Evolutionary conservation across 139 green algal species (phyloP), one percentile per base, ranked within the genome.

Genomic region (Diplosphaera chodatii): DNA sequence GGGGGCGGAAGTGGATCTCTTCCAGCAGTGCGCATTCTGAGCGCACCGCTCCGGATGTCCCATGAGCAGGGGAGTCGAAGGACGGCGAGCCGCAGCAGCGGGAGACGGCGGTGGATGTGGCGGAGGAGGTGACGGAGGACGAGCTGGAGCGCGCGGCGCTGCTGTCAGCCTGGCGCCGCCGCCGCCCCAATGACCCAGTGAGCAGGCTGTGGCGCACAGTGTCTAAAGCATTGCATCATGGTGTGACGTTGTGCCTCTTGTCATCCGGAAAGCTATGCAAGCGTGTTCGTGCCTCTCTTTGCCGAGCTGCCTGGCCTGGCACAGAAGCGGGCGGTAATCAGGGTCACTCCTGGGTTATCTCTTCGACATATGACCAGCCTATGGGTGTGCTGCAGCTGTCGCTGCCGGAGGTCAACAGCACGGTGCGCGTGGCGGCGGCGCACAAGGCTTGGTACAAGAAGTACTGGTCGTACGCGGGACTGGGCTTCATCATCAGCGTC

Each of bases 401-500:
- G 25, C 48, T 59, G 48, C 48, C 48, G 48, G 48, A 65, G 59
- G 59, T 65, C 27, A 32, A 65, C 59, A 4, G 25, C 23, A 33
- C 59, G 3, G 59, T 65, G 59, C n/a, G 59, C 5, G 59, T 65
- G 59, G n/a, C 27, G 27, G n/a, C 59, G 59, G 5, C 27, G 6
- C 25, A 32, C 59, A 32, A 67, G 15, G 30, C 65, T 16, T 78
- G 64, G 71, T 86, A 75, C 63, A 70, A 56, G 4, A 86, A 85
- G 40, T 2, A 83, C 32, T 74, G 75, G 4, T 81, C 85, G 0
- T 90, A 85, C 34, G 73, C 70, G 3, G 85, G 85, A 16, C 56
- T 88, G 4, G 85, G 85, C 2, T 81, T 83, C 63, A 79, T 90
- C 30, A 70, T 90, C 56, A 78, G 64, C 48, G 83, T 90, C 0